These are phyloP conservation scores for Hibiscus trionum DNA, from an alignment of 345 rosid species.

Conservation along the genomic window DNA sequence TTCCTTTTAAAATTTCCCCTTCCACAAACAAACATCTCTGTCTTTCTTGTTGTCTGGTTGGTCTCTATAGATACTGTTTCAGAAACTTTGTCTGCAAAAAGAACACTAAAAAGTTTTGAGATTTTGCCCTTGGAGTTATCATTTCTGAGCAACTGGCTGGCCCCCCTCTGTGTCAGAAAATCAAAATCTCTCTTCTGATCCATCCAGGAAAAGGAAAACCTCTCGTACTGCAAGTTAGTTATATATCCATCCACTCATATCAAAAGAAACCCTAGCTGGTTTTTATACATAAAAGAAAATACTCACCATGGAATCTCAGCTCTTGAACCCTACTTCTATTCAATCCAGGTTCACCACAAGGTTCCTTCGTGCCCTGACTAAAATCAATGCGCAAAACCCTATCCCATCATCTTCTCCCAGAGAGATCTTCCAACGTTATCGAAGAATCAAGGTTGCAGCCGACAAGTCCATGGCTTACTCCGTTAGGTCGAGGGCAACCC, in stretches of 20 bases:
- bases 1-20: background rate
- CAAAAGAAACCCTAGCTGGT: slow-evolving; percentile 19
- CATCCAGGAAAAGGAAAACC: slow-evolving; percentile 2
- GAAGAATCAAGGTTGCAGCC: slow-evolving; percentile 39
- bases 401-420: background rate
- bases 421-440: slow-evolving; percentile 18
- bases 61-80: slow-evolving; percentile 23
- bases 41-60: slow-evolving; percentile 12
- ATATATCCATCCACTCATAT: no score
- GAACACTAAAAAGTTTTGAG: background rate
- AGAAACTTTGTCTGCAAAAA: background rate
- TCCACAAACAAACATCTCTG: slow-evolving; percentile 3
- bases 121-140: background rate
- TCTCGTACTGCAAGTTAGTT: background rate
- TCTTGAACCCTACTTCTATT: slow-evolving; percentile 19
- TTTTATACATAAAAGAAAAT: no score
- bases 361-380: slow-evolving; percentile 35
- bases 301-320: slow-evolving; percentile 11
- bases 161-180: no score
- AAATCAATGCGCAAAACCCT: slow-evolving; percentile 16
- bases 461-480: slow-evolving; percentile 45
- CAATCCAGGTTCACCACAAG: slow-evolving; percentile 33
- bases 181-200: background rate
- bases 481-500: slow-evolving; percentile 34
- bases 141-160: no score